Base-by-base conservation (phyloP, 148 eudicot species). In the Cornus suecica region DNA sequence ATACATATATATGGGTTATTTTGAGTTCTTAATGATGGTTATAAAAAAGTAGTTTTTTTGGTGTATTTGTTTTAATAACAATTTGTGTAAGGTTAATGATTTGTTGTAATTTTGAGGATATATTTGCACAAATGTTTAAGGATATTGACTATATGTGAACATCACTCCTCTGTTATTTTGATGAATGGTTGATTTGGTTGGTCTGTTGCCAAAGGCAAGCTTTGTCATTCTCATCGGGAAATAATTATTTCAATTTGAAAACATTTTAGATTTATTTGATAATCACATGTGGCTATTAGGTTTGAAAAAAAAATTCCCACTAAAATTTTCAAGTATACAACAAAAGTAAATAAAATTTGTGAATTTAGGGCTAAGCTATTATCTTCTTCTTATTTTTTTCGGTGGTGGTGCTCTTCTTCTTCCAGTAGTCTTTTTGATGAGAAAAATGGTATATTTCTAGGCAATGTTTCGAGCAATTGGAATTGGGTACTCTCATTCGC, bases 391-490 rank as follows among this genome's bases (percentile, higher is more conserved):
- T 16, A 7, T 48, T 48, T 48, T 48, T 48, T 45, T 3, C 9
- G 8, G n/a, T n/a, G n/a, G n/a, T n/a, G n/a, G n/a, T n/a, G 1
- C 7, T 32, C 1, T 32, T 32, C 0, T 45, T 45, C 54, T 48
- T 48, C 15, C 54, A 48, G 20, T 1, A 37, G 54, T 48, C 20
- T 18, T 48, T 1, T 0, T 48, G 54, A 16, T 48, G 54, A 0
- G 15, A 48, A 37, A 48, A 48, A 1, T 72, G 66, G 66, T 24
- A 25, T 80, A 64, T 22, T 61, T 24, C 54, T 66, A 94, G 99
- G 99, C 99, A 10, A 92, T 94, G 97, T 92, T 94, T 87, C 86
- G 96, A 70, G 99, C 97, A 20, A 94, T 94, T 81, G 99, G 99
- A 78, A 87, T 94, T 74, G 99, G 99, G 63, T 88, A 88, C 81